phyloP scores from a whole-genome alignment of 345 rosid species.

The Pistacia vera region DNA sequence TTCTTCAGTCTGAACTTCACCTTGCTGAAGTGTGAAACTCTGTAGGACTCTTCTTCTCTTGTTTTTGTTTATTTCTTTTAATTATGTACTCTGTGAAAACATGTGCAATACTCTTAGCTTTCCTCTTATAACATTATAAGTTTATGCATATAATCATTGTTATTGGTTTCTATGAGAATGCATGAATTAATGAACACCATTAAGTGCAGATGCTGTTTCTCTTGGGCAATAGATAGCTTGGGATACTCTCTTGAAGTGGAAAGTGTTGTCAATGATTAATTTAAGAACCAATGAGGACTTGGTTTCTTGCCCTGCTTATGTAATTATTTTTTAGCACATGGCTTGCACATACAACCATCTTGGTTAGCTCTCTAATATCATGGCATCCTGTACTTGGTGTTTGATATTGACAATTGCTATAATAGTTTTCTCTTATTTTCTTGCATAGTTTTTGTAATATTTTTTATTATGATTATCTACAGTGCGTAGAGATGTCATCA shows the following conservation, averaged over 20 bases:
- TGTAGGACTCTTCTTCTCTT: neutral
- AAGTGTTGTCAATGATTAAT: too few relatives aligned
- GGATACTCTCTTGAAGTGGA: too few relatives aligned
- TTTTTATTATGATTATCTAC: neutral
- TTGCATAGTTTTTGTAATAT: neutral
- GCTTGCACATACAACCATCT: neutral
- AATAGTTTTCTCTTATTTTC: neutral
- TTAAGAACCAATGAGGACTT: too few relatives aligned
- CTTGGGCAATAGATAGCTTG: too few relatives aligned
- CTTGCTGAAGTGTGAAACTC: neutral
- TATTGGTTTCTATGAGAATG: too few relatives aligned
- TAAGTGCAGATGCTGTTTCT: too few relatives aligned
- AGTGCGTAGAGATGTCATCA: neutral
- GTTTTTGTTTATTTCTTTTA: neutral
- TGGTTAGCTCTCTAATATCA: neutral
- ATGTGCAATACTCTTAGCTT: too few relatives aligned
- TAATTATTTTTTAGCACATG: neutral
- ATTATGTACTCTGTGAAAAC: neutral
- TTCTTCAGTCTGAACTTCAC: neutral
- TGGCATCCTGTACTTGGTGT: neutral
- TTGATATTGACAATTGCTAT: too few relatives aligned
- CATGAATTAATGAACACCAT: too few relatives aligned
- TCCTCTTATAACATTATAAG: too few relatives aligned
- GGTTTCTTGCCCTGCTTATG: neutral
- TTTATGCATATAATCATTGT: too few relatives aligned